These are phyloP conservation scores for Leishmania guyanensis DNA, from an alignment of 208 protist genomes.

Conservation along the genomic window DNA sequence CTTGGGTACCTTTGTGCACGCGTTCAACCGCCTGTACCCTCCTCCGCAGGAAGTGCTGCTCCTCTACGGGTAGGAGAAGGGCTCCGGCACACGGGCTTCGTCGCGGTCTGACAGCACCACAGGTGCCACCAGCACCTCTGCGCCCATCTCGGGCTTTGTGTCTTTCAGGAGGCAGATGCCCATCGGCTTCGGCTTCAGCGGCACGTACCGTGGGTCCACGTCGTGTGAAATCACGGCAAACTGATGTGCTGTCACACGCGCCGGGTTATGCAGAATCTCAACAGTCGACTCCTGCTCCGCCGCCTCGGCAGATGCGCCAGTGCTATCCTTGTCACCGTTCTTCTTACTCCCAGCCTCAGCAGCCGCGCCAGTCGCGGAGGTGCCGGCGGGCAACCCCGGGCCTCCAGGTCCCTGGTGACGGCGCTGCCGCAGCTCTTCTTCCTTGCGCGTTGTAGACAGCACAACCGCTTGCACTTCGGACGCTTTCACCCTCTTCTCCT, in stretches of 20 bases:
- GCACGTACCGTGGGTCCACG: conserved; percentile 70
- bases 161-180: conserved; percentile 84
- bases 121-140: conserved; percentile 48
- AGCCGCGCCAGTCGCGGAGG: neutral
- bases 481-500: conserved; percentile 87
- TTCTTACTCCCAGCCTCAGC: conserved; percentile 9
- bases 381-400: conserved; percentile 5
- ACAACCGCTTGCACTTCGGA: conserved; percentile 68
- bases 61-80: conserved; percentile 74
- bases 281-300: conserved; percentile 55
- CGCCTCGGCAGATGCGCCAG: conserved; percentile 4
- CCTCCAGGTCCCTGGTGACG: conserved; percentile 28
- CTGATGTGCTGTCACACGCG: conserved; percentile 80
- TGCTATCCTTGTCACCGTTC: conserved; percentile 5
- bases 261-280: conserved; percentile 79
- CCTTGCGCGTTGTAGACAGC: conserved; percentile 87
- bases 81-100: conserved; percentile 70
- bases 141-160: conserved; percentile 61
- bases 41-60: too few species aligned
- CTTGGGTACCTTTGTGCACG: neutral
- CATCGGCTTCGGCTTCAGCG: conserved; percentile 67
- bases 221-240: conserved; percentile 69
- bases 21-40: too few species aligned
- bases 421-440: conserved; percentile 82
- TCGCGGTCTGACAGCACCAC: conserved; percentile 53